Conservation (phyloP, 2,329 filamentous ascomycete species). For the Fusarium chlamydosporum region DNA sequence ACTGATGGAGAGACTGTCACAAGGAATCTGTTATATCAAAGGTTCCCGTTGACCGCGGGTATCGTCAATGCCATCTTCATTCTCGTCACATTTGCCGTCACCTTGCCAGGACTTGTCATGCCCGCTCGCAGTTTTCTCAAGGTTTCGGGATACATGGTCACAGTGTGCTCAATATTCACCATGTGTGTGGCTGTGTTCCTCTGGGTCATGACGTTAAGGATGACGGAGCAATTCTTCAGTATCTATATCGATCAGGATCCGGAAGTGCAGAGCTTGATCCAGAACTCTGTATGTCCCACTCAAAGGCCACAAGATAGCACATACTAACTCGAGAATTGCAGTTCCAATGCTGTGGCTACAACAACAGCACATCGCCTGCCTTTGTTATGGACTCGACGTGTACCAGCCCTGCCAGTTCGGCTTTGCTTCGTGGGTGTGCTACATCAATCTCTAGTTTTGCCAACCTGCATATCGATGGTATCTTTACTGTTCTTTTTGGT, state of each 20-base stretch:
- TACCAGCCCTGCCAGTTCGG: constrained; percentile 77
- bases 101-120: constrained; percentile 78
- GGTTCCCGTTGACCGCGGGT: constrained; percentile 73
- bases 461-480: constrained; percentile 78
- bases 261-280: constrained; percentile 75
- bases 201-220: constrained; percentile 81
- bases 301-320: neutral
- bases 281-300: constrained; percentile 71
- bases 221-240: constrained; percentile 71
- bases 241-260: constrained; percentile 73
- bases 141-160: constrained; percentile 73
- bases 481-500: constrained; percentile 85
- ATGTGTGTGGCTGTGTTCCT: constrained; percentile 75
- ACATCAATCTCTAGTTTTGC: constrained; percentile 76
- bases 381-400: constrained; percentile 79
- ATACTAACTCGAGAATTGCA: constrained; percentile 52
- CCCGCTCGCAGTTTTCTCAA: constrained; percentile 79
- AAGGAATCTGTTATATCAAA: constrained; percentile 66
- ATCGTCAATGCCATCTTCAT: constrained; percentile 80
- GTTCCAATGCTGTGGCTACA: constrained; percentile 86
- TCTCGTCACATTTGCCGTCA: constrained; percentile 77
- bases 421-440: constrained; percentile 78
- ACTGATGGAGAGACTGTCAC: constrained; percentile 64
- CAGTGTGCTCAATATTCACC: constrained; percentile 74
- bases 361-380: constrained; percentile 77